Evolutionary conservation across 306 rosid genomes (phyloP), one percentile per base, ranked within the genome.

Genomic region (Sicyos edulis): DNA sequence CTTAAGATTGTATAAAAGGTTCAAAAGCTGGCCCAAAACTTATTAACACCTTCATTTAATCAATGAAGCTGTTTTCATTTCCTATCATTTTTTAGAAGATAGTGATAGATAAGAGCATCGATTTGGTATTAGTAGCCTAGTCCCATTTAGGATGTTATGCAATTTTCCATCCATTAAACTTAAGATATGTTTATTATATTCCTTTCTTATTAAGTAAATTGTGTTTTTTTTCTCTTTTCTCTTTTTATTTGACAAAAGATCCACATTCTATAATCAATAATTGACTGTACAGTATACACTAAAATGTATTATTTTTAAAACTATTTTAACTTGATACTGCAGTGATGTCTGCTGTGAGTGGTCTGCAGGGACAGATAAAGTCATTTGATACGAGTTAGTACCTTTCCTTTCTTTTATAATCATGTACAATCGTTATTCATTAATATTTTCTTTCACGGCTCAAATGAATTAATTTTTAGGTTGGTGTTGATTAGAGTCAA

Each of bases 271-370:
- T 66, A 44, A 17, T 44, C 15, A 44, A 19, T 66, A 42, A 64
- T 21, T 66, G 10, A 9, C 52, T 63, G 70, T 3, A 12, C 29
- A 26, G 2, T 26, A 26, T 3, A 12, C 29, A 26, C 29, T 26
- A 26, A 26, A 10, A 44, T 66, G 71, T 6, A 44, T 11, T 66
- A 1, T 19, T 37, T 44, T 63, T 16, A 0, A 14, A 7, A 62
- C 44, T 65, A 13, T 66, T 66, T 42, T 6, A 12, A 19, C 14
- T 79, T 78, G 54, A 22, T 75, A 56, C 74, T 79, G 69, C 90
- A 91, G 99, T 93, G 87, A 83, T 85, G 88, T 88, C 99, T 70
- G 95, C 99, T 62, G 87, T 91, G 72, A 93, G 97, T 77, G 99
- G 99, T 65, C 80, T 93, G 78, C 80, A 90, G 79, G 92, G 82